Evolutionary conservation across 371 early-diverging fungal genomes (phyloP).

Genomic region (Mucor velutinosus): DNA sequence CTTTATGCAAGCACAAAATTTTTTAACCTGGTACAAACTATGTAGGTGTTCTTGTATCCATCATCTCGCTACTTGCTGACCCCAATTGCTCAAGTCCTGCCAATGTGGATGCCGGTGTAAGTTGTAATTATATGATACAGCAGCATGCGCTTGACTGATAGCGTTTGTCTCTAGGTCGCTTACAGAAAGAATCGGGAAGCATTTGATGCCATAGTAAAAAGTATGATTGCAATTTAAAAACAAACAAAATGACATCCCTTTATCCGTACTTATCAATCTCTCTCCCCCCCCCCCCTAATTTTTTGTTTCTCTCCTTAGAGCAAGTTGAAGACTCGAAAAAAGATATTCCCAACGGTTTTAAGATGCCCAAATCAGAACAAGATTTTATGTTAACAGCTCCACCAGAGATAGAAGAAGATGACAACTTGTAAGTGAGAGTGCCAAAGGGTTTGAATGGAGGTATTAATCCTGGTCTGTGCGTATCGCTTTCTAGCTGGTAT

Average conservation of each 20-base stretch:
- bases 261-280: neutral
- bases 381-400: constrained; percentile 51
- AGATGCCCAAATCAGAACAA: constrained; percentile 56
- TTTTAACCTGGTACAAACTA: neutral
- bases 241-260: neutral
- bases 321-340: constrained; percentile 60
- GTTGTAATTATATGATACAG: constrained; percentile 4
- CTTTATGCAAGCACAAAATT: constrained; percentile 3
- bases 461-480: constrained; percentile 2
- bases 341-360: constrained; percentile 58
- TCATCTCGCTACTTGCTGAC: constrained; percentile 90
- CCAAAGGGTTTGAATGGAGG: neutral
- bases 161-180: constrained; percentile 55
- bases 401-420: constrained; percentile 52
- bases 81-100: constrained; percentile 97
- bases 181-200: constrained; percentile 73
- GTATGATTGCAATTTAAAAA: constrained; percentile 29
- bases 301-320: constrained; percentile 26
- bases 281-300: neutral
- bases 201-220: constrained; percentile 73
- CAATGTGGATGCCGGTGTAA: constrained; percentile 76
- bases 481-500: constrained; percentile 44
- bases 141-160: neutral
- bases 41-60: constrained; percentile 80
- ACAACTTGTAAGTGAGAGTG: constrained; percentile 45